Evolutionary conservation across 1,139 yeast species (phyloP), one percentile per base, ranked within the genome.

Genomic region (Lizanozyma gosingica): DNA sequence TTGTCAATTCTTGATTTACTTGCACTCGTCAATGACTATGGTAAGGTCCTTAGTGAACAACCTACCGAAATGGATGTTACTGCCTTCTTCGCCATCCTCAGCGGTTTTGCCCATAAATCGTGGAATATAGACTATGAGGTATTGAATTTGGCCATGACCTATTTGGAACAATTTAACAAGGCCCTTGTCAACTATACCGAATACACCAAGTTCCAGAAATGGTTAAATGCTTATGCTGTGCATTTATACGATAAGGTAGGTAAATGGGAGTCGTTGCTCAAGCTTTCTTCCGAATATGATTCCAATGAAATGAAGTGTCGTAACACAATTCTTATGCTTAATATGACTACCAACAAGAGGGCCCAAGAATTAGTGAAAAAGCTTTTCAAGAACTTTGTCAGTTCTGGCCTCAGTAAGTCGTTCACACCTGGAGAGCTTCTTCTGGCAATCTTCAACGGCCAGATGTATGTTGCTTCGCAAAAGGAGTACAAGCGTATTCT

Each of bases 401-500:
- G 65, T 35, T 73, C 79, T 17, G 81, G 81, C 2, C 73, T 77
- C 22, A 57, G 65, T 33, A 54, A 64, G 27, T 55, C 70, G 0
- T 62, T 78, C 41, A 55, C 58, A 8, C 84, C 86, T 2, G 61
- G 60, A 40, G 76, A 72, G 45, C 45, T 80, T 15, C 45, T 63
- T 27, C 51, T 64, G 14, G 50, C 65, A 8, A 52, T 62, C 33
- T 60, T 65, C 47, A 64, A 60, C 41, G 49, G 49, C 56, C 33
- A 56, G 63, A 34, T 63, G 55, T 38, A 57, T 38, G 54, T 60
- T 17, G 66, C 68, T 3, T 61, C 56, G 27, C 60, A 66, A 41
- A 72, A 75, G 45, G 78, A 74, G 35, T 80, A 78, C 65, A 80
- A 80, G 53, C 78, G 73, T 48, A 57, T 78, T 2, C 58, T 71